Evolutionary conservation across 306 rosid species (phyloP).

Genomic region (Dalbergia oliveri): DNA sequence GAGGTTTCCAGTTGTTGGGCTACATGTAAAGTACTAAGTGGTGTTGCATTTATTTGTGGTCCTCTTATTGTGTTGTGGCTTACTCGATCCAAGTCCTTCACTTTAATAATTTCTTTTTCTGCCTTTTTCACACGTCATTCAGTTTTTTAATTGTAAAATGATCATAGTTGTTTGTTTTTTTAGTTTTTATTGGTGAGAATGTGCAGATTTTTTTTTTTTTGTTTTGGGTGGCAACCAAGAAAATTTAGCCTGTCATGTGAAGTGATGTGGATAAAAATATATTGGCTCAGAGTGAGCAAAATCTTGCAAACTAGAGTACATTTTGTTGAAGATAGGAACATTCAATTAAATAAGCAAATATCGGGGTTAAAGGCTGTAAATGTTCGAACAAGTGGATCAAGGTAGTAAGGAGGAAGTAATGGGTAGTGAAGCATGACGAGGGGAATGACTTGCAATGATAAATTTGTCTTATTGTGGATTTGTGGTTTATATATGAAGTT

Average conservation of each 20-base stretch:
- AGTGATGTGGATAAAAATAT: not conserved
- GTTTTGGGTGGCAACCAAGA: not conserved
- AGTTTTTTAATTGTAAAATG: not conserved
- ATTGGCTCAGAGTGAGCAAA: not conserved
- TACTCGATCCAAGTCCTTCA: not conserved
- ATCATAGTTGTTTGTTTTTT: not conserved
- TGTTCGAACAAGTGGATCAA: not conserved
- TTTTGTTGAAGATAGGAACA: not conserved
- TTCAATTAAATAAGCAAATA: not conserved
- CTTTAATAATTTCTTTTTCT: not conserved
- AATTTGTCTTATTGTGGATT: not conserved
- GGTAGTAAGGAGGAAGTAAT: no score
- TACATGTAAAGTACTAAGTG: not conserved
- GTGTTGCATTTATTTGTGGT: not conserved
- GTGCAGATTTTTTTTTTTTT: not conserved
- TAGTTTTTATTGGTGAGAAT: not conserved
- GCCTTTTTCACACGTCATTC: not conserved
- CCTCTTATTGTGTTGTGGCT: not conserved
- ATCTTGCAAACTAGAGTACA: not conserved
- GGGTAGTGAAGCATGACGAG: not conserved
- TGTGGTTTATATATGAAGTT: not conserved
- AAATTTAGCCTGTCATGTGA: not conserved
- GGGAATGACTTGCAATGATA: not conserved
- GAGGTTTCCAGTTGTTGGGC: conserved; percentile 18
- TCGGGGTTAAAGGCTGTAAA: not conserved